These are phyloP conservation scores for Linnemannia zychae DNA, from an alignment of 192 early-diverging fungal species.

Conservation along the genomic window DNA sequence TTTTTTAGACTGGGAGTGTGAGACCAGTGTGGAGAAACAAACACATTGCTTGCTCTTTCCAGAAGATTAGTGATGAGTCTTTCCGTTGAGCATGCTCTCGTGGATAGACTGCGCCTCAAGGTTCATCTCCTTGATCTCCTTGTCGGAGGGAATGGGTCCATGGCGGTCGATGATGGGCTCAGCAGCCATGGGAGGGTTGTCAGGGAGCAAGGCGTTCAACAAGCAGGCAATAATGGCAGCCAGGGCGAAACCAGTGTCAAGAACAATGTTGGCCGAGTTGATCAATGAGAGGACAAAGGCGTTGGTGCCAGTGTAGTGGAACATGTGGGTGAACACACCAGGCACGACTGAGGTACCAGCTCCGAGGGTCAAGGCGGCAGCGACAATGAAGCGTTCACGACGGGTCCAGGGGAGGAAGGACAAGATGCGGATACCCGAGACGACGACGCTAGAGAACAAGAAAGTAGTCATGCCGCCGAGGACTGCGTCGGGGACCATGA, in stretches of 20 bases:
- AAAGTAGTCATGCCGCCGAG: slow-evolving; percentile 70
- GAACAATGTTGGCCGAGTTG: slow-evolving; percentile 61
- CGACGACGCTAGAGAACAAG: slow-evolving; percentile 66
- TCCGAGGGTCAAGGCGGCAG: slow-evolving; percentile 61
- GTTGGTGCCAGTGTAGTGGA: slow-evolving; percentile 58
- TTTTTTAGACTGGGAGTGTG: background rate
- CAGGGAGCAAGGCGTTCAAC: slow-evolving; percentile 57
- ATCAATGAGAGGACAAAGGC: slow-evolving; percentile 57
- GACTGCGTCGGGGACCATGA: slow-evolving; percentile 61
- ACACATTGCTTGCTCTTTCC: background rate
- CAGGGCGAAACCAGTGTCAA: slow-evolving; percentile 61
- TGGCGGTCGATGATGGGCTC: slow-evolving; percentile 50
- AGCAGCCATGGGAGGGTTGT: slow-evolving; percentile 33
- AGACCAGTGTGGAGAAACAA: background rate
- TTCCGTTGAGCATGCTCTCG: slow-evolving; percentile 41
- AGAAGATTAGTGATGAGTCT: background rate
- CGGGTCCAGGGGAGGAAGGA: slow-evolving; percentile 67
- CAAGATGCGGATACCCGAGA: slow-evolving; percentile 68
- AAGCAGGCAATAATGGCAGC: slow-evolving; percentile 58
- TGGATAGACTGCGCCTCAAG: slow-evolving; percentile 52
- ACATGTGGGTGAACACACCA: slow-evolving; percentile 64
- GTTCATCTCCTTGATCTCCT: slow-evolving; percentile 51
- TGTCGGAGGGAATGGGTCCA: slow-evolving; percentile 30
- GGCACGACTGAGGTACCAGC: slow-evolving; percentile 65
- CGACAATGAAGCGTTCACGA: slow-evolving; percentile 67